These are phyloP conservation scores for Solanum piurae DNA, from an alignment of 257 asterid species.

Conservation along the genomic window DNA sequence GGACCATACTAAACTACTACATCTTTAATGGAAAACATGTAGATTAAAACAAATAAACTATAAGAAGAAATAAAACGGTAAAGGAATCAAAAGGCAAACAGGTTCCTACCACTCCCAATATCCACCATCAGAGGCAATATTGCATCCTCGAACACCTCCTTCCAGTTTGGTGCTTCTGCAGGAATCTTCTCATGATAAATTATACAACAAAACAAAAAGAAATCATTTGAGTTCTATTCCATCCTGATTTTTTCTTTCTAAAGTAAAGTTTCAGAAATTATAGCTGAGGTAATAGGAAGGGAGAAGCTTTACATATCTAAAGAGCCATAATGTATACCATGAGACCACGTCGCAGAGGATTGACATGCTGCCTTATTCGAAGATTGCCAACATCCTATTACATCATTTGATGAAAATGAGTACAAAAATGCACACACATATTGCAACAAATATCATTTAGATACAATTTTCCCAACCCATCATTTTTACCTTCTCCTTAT, in stretches of 20 bases:
- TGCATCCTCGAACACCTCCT: conserved; percentile 47
- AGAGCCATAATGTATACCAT: conserved; percentile 31
- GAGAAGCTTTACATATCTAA: conserved; percentile 2
- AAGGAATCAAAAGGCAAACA: background rate
- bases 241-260: background rate
- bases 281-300: background rate
- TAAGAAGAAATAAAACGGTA: background rate
- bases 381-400: conserved; percentile 88
- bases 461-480: background rate
- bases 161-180: conserved; percentile 77
- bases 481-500: background rate
- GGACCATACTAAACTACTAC: background rate
- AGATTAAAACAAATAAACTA: background rate
- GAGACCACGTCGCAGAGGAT: conserved; percentile 64
- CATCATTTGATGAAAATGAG: background rate
- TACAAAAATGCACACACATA: background rate
- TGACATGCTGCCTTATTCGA: conserved; percentile 88
- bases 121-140: conserved; percentile 90
- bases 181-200: conserved; percentile 43
- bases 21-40: background rate
- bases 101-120: conserved; percentile 69
- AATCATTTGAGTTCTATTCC: background rate
- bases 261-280: background rate
- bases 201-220: background rate
- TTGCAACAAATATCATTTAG: background rate